A percentile compares a stretch with the other conserved stretches of the same genome.
Conservation (phyloP, 1,284 basidiomycete species). For the Fomitopsis schrenkii region DNA sequence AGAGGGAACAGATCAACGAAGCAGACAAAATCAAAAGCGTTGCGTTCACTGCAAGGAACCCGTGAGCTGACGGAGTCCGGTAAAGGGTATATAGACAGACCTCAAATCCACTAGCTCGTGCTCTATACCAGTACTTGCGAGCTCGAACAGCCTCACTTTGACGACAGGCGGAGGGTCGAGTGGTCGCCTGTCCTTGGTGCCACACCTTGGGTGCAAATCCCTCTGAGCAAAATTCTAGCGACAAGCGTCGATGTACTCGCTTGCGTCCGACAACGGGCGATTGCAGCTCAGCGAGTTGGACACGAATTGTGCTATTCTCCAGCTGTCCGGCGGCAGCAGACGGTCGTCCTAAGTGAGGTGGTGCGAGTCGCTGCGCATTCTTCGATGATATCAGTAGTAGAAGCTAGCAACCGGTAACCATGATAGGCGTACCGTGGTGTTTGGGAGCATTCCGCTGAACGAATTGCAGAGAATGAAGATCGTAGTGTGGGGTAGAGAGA, state of each 20-base stretch:
- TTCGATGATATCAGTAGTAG: no score
- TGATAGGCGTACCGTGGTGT: no score
- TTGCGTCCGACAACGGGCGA: background rate
- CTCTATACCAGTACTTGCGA: background rate
- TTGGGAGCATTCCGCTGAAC: no score
- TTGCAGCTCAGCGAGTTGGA: background rate
- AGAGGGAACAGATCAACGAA: background rate
- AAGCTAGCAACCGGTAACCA: no score
- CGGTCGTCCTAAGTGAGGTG: no score
- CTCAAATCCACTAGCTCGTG: background rate
- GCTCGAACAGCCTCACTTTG: background rate
- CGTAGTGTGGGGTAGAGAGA: no score
- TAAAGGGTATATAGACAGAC: background rate
- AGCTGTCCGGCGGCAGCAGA: background rate
- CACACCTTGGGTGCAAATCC: background rate
- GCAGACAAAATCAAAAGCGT: background rate
- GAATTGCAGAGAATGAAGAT: no score
- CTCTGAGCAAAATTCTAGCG: no score
- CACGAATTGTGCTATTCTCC: background rate
- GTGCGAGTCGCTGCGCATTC: no score
- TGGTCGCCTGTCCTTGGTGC: background rate
- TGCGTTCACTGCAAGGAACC: background rate
- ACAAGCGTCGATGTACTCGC: background rate
- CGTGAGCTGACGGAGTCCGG: background rate
- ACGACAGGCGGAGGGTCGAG: constrained; percentile 1